Percentiles rank a stretch among this genome's conserved stretches.
phyloP scores from a whole-genome alignment of 371 early-diverging fungal genomes.

The Paraphysoderma sedebokerense region DNA sequence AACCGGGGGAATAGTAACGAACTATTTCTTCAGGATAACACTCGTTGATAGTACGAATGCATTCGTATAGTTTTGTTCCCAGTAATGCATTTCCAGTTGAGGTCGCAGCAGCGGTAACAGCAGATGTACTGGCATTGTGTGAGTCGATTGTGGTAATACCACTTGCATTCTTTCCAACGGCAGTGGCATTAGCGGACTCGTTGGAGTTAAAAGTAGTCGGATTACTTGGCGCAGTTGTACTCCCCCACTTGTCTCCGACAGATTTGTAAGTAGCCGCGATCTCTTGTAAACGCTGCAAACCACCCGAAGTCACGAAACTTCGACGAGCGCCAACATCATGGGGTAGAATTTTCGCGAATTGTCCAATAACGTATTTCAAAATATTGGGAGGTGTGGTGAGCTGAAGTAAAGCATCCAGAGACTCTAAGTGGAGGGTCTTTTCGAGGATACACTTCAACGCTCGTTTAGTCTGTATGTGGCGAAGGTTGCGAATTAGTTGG shows the following conservation, averaged over 20 bases:
- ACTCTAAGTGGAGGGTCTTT: conserved; percentile 24
- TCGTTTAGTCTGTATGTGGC: conserved; percentile 23
- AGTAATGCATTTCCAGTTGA: conserved; percentile 4
- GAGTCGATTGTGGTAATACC: too few relatives aligned
- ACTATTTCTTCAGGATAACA: conserved; percentile 41
- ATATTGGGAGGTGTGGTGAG: conserved; percentile 23
- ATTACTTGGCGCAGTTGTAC: not conserved
- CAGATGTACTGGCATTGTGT: too few relatives aligned
- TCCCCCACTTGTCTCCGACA: too few relatives aligned
- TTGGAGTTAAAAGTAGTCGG: not conserved
- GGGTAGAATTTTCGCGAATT: conserved; percentile 33
- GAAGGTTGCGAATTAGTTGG: not conserved
- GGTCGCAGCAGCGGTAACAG: not conserved
- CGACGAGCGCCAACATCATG: conserved; percentile 28
- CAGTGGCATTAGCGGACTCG: too few relatives aligned
- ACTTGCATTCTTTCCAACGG: too few relatives aligned
- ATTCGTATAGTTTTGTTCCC: conserved; percentile 30
- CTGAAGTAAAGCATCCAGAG: conserved; percentile 26
- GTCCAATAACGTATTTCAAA: conserved; percentile 28
- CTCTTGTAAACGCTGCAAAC: conserved; percentile 28
- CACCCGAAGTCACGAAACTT: conserved; percentile 28
- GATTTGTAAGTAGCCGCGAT: conserved; percentile 19
- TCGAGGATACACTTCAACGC: conserved; percentile 28
- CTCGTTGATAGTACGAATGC: conserved; percentile 26
- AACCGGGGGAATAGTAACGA: conserved; percentile 33